phyloP scores from a whole-genome alignment of 2,329 filamentous ascomycete species.

The Arthrobotrys iridis region DNA sequence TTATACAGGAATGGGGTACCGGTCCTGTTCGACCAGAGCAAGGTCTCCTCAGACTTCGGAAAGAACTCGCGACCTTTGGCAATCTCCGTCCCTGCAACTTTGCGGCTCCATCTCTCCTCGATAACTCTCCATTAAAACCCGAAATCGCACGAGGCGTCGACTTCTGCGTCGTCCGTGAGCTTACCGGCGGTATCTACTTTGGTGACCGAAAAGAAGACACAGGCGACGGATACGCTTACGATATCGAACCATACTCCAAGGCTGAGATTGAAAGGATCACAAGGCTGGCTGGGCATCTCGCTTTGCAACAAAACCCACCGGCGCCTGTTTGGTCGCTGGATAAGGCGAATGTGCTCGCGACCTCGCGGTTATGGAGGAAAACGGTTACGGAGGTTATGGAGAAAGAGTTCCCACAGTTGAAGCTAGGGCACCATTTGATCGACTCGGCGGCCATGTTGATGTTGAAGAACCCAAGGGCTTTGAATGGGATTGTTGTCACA shows the following conservation, averaged over 20 bases:
- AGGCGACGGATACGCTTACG: slow-evolving; percentile 75
- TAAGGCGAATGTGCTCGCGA: slow-evolving; percentile 96
- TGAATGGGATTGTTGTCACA: slow-evolving; percentile 92
- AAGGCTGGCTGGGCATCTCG: slow-evolving; percentile 81
- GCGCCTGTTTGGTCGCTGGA: slow-evolving; percentile 86
- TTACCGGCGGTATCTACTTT: slow-evolving; percentile 95
- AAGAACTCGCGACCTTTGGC: slow-evolving; percentile 91
- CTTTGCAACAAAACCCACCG: slow-evolving; percentile 78
- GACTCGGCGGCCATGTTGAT: slow-evolving; percentile 98
- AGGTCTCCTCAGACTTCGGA: slow-evolving; percentile 88
- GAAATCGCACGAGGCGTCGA: slow-evolving; percentile 86
- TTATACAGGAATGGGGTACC: slow-evolving; percentile 82
- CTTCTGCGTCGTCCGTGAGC: slow-evolving; percentile 90
- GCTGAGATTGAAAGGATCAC: slow-evolving; percentile 88
- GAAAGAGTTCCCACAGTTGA: slow-evolving; percentile 86
- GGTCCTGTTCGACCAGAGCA: slow-evolving; percentile 89
- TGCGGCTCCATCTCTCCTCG: slow-evolving; percentile 78
- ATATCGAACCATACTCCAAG: slow-evolving; percentile 87
- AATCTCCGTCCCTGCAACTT: slow-evolving; percentile 98
- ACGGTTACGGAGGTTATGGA: slow-evolving; percentile 84
- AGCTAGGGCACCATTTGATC: slow-evolving; percentile 88
- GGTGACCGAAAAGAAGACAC: slow-evolving; percentile 81
- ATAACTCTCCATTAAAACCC: slow-evolving; percentile 85
- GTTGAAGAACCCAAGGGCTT: slow-evolving; percentile 86
- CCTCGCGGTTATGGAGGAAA: slow-evolving; percentile 87